Conservation (phyloP, 768 basidiomycete genomes). For the Tricholoma hemisulphureum region DNA sequence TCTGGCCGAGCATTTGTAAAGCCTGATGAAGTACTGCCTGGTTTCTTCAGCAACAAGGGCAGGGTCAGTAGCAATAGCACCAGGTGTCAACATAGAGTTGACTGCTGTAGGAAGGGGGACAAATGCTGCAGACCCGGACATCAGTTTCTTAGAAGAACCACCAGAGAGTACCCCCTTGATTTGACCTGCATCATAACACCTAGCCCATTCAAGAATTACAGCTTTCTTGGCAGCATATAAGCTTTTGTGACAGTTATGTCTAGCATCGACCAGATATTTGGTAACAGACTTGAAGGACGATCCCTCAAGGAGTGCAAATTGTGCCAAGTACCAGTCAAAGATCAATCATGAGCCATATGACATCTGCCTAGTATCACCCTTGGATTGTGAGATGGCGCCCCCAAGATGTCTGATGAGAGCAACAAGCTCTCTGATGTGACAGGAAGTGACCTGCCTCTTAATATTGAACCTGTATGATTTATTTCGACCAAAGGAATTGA, state of each 20-base stretch:
- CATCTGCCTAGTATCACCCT: not conserved
- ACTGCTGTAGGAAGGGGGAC: constrained; percentile 5
- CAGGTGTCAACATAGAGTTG: constrained; percentile 1
- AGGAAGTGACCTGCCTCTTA: not conserved
- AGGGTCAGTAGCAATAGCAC: constrained; percentile 7
- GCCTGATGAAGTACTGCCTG: constrained; percentile 15
- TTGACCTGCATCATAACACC: not conserved
- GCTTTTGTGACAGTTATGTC: not conserved
- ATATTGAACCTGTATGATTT: not conserved
- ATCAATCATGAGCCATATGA: not conserved
- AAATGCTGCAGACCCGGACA: not conserved
- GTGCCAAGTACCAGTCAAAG: not conserved
- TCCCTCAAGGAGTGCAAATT: not conserved
- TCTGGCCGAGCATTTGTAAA: constrained; percentile 10
- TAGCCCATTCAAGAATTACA: not conserved
- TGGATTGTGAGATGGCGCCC: not conserved
- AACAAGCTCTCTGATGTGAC: not conserved
- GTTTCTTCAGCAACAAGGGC: constrained; percentile 9
- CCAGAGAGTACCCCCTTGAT: constrained; percentile 1
- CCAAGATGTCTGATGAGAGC: not conserved
- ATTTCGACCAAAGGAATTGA: not conserved
- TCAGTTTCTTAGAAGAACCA: constrained; percentile 4
- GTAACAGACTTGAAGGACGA: not conserved
- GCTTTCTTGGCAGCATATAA: constrained; percentile 9
- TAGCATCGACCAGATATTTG: not conserved